Evolutionary conservation across 352 stramenopile genomes (phyloP).

Genomic region (Phytophthora aleatoria): DNA sequence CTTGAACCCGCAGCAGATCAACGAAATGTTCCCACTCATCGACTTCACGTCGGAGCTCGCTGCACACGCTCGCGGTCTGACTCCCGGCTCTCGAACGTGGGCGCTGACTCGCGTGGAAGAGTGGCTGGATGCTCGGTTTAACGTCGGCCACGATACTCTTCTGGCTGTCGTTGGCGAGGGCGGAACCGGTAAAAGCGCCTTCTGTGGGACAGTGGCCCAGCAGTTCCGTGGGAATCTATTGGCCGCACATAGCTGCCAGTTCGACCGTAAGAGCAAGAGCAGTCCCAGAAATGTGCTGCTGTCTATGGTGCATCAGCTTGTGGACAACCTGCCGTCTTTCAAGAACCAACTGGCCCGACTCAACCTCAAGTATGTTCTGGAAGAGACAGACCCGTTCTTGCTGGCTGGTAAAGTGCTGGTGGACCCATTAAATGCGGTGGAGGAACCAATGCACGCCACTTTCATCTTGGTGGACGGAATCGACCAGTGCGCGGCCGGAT

Average conservation of each 20-base stretch:
- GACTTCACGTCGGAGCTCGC: conserved; percentile 62
- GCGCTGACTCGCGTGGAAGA: conserved; percentile 70
- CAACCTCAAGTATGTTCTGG: conserved; percentile 82
- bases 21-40: conserved; percentile 85
- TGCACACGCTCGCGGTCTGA: conserved; percentile 43
- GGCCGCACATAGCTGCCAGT: conserved; percentile 75
- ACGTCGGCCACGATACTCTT: conserved; percentile 57
- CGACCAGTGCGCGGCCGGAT: conserved; percentile 59
- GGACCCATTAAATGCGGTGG: conserved; percentile 70
- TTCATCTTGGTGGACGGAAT: conserved; percentile 79
- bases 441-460: conserved; percentile 62
- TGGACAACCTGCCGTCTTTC: conserved; percentile 64
- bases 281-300: conserved; percentile 73
- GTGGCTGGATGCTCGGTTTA: conserved; percentile 78
- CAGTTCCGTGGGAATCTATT: conserved; percentile 60
- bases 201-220: conserved; percentile 57
- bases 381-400: conserved; percentile 71
- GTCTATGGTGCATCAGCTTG: conserved; percentile 84
- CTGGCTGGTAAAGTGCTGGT: conserved; percentile 78
- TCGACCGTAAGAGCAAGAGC: conserved; percentile 79
- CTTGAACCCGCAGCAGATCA: conserved; percentile 69
- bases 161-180: conserved; percentile 73
- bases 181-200: conserved; percentile 73
- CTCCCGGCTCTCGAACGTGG: conserved; percentile 65
- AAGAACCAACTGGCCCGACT: conserved; percentile 84